Evolutionary conservation across 495 filamentous ascomycete species (phyloP).

Genomic region (Parmelia sp.): DNA sequence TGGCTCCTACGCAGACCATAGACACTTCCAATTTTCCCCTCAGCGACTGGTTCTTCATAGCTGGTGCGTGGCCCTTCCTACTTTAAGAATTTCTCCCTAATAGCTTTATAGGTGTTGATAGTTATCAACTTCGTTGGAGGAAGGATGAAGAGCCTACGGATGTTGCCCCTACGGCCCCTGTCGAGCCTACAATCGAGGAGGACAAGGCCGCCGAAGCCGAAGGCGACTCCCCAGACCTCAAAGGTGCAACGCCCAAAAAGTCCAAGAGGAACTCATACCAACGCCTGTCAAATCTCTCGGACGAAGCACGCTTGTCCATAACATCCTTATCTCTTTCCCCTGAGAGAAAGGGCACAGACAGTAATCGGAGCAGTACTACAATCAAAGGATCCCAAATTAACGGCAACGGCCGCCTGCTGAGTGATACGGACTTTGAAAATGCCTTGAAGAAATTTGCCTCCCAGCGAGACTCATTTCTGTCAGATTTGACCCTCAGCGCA

Average conservation of each 20-base stretch:
- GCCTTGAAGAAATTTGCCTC: constrained; percentile 90
- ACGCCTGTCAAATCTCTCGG: constrained; percentile 57
- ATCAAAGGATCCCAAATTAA: constrained; percentile 54
- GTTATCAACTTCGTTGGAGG: constrained; percentile 28
- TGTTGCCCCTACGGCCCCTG: constrained; percentile 44
- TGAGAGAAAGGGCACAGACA: constrained; percentile 57
- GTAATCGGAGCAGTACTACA: constrained; percentile 84
- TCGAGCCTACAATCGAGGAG: constrained; percentile 78
- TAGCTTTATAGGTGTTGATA: constrained; percentile 26
- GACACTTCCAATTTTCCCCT: neutral
- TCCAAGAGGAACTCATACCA: constrained; percentile 60
- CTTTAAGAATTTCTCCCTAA: neutral
- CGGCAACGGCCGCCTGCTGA: constrained; percentile 34
- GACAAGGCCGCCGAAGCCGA: constrained; percentile 60
- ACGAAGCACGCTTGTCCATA: constrained; percentile 58
- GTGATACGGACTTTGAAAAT: constrained; percentile 84
- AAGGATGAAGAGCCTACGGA: constrained; percentile 50
- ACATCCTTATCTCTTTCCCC: constrained; percentile 51
- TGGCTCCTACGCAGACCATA: constrained; percentile 1
- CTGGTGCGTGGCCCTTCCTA: neutral
- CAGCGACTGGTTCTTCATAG: constrained; percentile 8
- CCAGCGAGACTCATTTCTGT: constrained; percentile 87
- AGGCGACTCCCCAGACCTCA: constrained; percentile 35
- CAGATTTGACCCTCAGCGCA: constrained; percentile 84
- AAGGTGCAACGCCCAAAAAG: constrained; percentile 49